Evolutionary conservation across 2,329 filamentous ascomycete genomes (phyloP).

Genomic region (Hymenoscyphus salicellus): DNA sequence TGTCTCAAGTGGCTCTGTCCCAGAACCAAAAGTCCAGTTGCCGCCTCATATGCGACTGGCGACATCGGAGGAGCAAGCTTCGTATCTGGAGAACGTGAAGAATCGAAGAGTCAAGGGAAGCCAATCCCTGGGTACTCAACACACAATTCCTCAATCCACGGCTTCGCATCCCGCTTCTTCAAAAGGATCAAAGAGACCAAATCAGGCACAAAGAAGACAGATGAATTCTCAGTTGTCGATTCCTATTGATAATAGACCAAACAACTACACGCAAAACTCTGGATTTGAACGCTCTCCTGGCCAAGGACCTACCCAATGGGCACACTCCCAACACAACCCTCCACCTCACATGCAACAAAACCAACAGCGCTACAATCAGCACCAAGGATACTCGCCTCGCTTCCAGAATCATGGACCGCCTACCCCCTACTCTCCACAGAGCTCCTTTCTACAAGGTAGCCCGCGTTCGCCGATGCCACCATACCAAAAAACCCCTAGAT

Average conservation of each 20-base stretch:
- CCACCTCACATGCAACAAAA: slow-evolving; percentile 17
- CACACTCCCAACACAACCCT: slow-evolving; percentile 28
- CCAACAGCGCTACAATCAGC: slow-evolving; percentile 22
- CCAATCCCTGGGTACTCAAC: neutral
- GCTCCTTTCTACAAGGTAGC: slow-evolving; percentile 19
- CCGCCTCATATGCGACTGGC: slow-evolving; percentile 28
- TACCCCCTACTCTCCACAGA: slow-evolving; percentile 24
- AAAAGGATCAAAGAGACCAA: slow-evolving; percentile 47
- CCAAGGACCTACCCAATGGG: slow-evolving; percentile 31
- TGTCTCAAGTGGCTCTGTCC: slow-evolving; percentile 7
- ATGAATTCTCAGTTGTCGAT: slow-evolving; percentile 59
- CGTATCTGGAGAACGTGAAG: slow-evolving; percentile 20
- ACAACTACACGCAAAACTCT: slow-evolving; percentile 37
- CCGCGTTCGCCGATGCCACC: slow-evolving; percentile 37
- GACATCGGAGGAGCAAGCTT: slow-evolving; percentile 22
- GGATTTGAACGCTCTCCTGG: slow-evolving; percentile 20
- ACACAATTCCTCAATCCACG: slow-evolving; percentile 23
- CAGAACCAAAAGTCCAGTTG: slow-evolving; percentile 7
- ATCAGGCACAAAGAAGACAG: slow-evolving; percentile 62
- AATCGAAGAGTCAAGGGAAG: neutral
- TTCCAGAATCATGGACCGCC: slow-evolving; percentile 19
- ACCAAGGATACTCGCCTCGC: slow-evolving; percentile 25
- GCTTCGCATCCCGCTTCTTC: neutral
- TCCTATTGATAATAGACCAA: slow-evolving; percentile 47
- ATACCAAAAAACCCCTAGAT: slow-evolving; percentile 14